Conservation (phyloP, 2,329 filamentous ascomycete genomes). For the Xylaria sp. region DNA sequence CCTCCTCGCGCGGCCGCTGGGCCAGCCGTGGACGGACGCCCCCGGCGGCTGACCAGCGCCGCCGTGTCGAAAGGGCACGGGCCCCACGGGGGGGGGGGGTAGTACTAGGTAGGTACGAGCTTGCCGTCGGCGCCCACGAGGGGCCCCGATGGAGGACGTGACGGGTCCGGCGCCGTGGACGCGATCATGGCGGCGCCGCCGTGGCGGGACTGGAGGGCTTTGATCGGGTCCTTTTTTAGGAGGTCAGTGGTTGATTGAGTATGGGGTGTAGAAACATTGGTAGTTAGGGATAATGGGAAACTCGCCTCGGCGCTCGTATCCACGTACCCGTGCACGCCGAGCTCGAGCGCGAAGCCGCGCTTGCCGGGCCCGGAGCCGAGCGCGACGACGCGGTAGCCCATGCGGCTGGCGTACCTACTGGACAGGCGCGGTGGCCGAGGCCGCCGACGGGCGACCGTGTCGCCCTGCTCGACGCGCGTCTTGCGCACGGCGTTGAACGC, state of each 20-base stretch:
- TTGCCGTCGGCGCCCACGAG: slow-evolving; percentile 60
- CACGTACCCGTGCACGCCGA: slow-evolving; percentile 65
- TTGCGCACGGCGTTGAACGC: slow-evolving; percentile 63
- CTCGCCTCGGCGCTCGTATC: slow-evolving; percentile 57
- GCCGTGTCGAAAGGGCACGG: slow-evolving; percentile 48
- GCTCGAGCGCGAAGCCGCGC: slow-evolving; percentile 63
- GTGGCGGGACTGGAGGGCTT: slow-evolving; percentile 56
- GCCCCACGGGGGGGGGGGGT: slow-evolving; percentile 57
- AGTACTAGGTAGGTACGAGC: too few species aligned
- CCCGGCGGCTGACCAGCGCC: slow-evolving; percentile 52
- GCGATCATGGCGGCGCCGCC: slow-evolving; percentile 66
- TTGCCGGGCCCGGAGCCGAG: slow-evolving; percentile 69
- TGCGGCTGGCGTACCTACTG: slow-evolving; percentile 76
- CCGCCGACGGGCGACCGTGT: slow-evolving; percentile 66
- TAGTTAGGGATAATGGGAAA: too few species aligned
- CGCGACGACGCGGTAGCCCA: slow-evolving; percentile 75
- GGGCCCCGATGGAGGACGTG: slow-evolving; percentile 54
- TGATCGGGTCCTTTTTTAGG: slow-evolving; percentile 50
- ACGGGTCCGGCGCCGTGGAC: slow-evolving; percentile 64
- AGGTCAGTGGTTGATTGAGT: too few species aligned
- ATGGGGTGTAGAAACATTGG: too few species aligned
- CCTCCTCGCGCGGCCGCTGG: slow-evolving; percentile 68
- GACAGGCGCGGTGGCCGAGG: slow-evolving; percentile 74
- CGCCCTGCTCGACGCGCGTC: slow-evolving; percentile 54
- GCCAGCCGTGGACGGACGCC: slow-evolving; percentile 63